Evolutionary conservation across 75 land plant species (phyloP).

Genomic region (Adiantum capillusveneris): DNA sequence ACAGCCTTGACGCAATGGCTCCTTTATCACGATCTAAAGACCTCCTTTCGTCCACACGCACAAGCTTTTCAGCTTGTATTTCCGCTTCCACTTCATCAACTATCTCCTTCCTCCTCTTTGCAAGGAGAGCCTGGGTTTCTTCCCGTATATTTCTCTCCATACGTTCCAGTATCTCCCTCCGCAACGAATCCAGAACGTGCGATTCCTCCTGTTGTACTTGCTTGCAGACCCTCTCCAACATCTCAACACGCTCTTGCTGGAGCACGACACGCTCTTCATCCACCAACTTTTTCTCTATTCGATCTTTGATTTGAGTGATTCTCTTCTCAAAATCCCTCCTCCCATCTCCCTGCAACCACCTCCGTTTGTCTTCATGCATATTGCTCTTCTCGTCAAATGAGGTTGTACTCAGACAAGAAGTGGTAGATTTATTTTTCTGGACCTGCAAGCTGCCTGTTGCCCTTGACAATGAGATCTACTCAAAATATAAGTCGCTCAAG

Average conservation of each 20-base stretch:
- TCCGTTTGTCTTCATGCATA: too few species aligned
- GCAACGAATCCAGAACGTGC: not conserved
- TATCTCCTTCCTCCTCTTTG: slow-evolving; percentile 1
- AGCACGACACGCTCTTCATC: slow-evolving; percentile 5
- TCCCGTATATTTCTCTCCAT: not conserved
- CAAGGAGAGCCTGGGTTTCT: slow-evolving; percentile 2
- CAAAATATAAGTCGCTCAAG: too few species aligned
- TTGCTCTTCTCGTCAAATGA: too few species aligned
- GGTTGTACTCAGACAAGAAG: too few species aligned
- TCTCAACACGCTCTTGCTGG: slow-evolving; percentile 4
- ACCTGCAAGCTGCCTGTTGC: too few species aligned
- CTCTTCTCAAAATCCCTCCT: not conserved
- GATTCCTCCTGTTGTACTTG: slow-evolving; percentile 2
- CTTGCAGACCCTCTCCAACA: slow-evolving; percentile 2
- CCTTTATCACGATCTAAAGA: too few species aligned
- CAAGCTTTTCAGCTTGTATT: not conserved
- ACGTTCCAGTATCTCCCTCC: not conserved
- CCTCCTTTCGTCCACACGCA: too few species aligned
- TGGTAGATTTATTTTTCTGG: too few species aligned
- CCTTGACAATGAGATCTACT: too few species aligned
- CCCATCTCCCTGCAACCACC: not conserved
- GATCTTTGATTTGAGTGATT: not conserved
- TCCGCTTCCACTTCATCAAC: not conserved
- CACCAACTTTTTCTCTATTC: not conserved
- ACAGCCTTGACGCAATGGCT: too few species aligned